Evolutionary conservation across 2,329 filamentous ascomycete species (phyloP), one percentile per base, ranked within the genome.

Genomic region (Ilyonectria destructans): DNA sequence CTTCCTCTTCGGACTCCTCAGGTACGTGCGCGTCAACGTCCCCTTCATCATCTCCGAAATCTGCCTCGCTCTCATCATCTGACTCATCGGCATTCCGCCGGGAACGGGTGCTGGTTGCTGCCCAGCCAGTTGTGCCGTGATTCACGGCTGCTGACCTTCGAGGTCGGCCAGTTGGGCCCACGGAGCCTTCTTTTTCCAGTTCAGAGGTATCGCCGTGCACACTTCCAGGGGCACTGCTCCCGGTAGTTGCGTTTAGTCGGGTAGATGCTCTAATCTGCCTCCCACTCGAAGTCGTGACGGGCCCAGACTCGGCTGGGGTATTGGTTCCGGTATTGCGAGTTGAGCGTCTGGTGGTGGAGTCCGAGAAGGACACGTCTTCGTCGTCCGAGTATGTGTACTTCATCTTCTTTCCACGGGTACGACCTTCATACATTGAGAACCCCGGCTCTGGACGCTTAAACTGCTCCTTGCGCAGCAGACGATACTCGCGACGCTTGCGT

Each of bases 311-410:
- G 46, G 89, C 89, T 0, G 94, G 92, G 1, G 93, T 94, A 70
- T 90, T 90, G 10, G 90, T 87, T 45, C 91, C 89, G 2, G 93
- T 94, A 71, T 94, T 93, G 29, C 96, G 90, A 19, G 90, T 88
- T 13, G 93, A 94, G 7, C 91, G 89, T 85, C 95, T 79, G 80
- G 83, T 81, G 6, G 88, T 87, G 40, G 91, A 91, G 77, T 91
- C 89, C n/a, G 89, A 89, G 63, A 86, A 88, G 58, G 90, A 89
- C 17, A 91, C 90, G 40, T 92, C 92, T 73, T 97, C 94, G 26
- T 97, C 94, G 59, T 98, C 95, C 0, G 95, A 97, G 78, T 93
- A 99, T 0, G 94, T 99, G 78, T 99, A 99, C 81, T 95, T 97
- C 83, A 97, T 93, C 69, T 96, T 93, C 85, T 99, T 98, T 64